Base-by-base conservation (phyloP, 306 rosid species). In the Carpinus fangiana region DNA sequence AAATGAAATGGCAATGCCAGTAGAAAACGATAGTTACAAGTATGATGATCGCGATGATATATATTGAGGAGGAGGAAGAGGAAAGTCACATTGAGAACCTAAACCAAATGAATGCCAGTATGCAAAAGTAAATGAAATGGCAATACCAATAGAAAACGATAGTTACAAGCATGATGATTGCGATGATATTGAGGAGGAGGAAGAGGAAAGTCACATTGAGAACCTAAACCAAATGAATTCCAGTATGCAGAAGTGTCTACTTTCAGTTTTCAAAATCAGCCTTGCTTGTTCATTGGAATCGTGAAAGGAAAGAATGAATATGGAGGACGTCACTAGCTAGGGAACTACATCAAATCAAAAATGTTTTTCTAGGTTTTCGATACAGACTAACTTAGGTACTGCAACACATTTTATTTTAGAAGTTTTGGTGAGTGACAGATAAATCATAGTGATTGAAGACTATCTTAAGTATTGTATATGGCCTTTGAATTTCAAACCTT, bases 221-320 rank as follows among this genome's bases (percentile, higher is more conserved):
- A 79, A 47, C 21, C 17, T 0, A 10, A 18, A 59, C 23, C 73
- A 67, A 53, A 73, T 73, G 66, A 60, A 36, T 21, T 12, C 61
- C 2, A 52, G 73, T 10, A 3, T 36, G 72, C 48, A 60, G 1
- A 62, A 82, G 41, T 82, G 87, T 67, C 61, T 82, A 16, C 75
- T 72, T 78, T 73, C 76, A 62, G 43, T 56, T 18, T 73, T 75
- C 8, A n/a, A 64, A 20, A 78, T 82, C 21, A 84, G 88, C 7
- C 76, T 87, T 34, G 74, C 81, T 0, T 85, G 86, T 57, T 74
- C 89, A 0, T 61, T n/a, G 13, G 80, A 78, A 43, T 78, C 79
- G 1, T 78, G 84, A 1, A 80, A 56, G 26, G 73, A 78, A n/a
- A 85, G 84, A 73, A 78, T 73, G 73, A 78, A 59, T 8, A 85